These are phyloP conservation scores for Apophysomyces elegans DNA, from an alignment of 371 early-diverging fungal genomes.

Conservation along the genomic window DNA sequence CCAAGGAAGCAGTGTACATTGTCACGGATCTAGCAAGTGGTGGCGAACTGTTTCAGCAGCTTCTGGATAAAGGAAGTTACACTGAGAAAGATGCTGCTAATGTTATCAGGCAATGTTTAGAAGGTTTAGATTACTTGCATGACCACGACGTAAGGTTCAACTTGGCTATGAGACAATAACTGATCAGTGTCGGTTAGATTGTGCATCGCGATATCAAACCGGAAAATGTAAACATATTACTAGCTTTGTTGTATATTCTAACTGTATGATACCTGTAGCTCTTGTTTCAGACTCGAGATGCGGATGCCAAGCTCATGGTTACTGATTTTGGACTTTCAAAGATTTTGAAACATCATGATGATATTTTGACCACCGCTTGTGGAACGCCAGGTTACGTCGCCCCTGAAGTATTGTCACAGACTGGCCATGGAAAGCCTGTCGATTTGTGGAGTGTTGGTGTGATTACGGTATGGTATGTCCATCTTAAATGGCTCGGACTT, in stretches of 20 bases:
- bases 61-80: slow-evolving; percentile 74
- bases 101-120: slow-evolving; percentile 71
- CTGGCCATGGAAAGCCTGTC: slow-evolving; percentile 64
- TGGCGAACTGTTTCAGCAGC: slow-evolving; percentile 85
- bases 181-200: slow-evolving; percentile 40
- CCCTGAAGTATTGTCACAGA: slow-evolving; percentile 78
- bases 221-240: slow-evolving; percentile 60
- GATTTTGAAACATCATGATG: slow-evolving; percentile 63
- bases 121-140: slow-evolving; percentile 83
- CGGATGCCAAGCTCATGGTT: slow-evolving; percentile 61
- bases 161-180: neutral
- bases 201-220: slow-evolving; percentile 88
- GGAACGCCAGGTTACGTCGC: slow-evolving; percentile 89
- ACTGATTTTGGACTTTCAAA: slow-evolving; percentile 85
- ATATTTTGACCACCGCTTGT: slow-evolving; percentile 73
- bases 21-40: slow-evolving; percentile 84
- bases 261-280: slow-evolving; percentile 33
- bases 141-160: slow-evolving; percentile 49
- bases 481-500: neutral
- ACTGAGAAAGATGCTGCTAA: slow-evolving; percentile 71
- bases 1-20: slow-evolving; percentile 75
- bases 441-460: slow-evolving; percentile 95
- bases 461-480: slow-evolving; percentile 56
- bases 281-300: slow-evolving; percentile 56
- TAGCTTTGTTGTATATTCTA: neutral